Conservation (phyloP, 495 filamentous ascomycete genomes). For the Jackrogersella multiformis region DNA sequence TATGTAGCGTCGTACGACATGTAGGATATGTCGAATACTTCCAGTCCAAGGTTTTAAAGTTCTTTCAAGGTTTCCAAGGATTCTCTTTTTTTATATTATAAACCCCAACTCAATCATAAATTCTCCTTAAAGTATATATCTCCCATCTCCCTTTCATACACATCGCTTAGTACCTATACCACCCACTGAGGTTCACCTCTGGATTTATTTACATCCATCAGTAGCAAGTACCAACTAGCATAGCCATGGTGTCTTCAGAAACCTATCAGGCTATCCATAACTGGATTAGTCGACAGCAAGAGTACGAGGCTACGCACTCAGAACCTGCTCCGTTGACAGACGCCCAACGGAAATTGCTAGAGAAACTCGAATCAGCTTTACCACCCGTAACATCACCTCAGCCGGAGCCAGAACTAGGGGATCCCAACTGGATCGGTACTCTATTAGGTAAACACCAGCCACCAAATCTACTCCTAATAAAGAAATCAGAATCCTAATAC, state of each 20-base stretch:
- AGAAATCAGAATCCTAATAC: constrained; percentile 11
- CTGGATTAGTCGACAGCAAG: constrained; percentile 50
- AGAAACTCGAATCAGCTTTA: constrained; percentile 43
- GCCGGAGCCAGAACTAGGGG: constrained; percentile 40
- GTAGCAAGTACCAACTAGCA: too few relatives aligned
- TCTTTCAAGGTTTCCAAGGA: too few relatives aligned
- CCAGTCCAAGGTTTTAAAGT: too few relatives aligned
- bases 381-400: constrained; percentile 5
- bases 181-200: too few relatives aligned
- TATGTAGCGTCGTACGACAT: neutral
- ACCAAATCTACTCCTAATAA: neutral
- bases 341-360: constrained; percentile 44
- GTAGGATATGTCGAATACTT: neutral
- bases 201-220: neutral
- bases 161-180: too few relatives aligned
- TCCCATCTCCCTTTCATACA: neutral
- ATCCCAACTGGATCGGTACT: constrained; percentile 51
- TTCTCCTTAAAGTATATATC: neutral
- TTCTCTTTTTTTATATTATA: too few relatives aligned
- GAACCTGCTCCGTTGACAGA: constrained; percentile 45
- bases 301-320: constrained; percentile 24
- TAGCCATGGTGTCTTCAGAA: constrained; percentile 26
- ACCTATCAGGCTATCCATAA: constrained; percentile 46
- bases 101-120: neutral
- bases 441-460: constrained; percentile 44